A percentile compares a stretch with the other conserved stretches of the same genome.
Conservation (phyloP, 2,329 filamentous ascomycete genomes). For the Beauveria rudraprayagi region DNA sequence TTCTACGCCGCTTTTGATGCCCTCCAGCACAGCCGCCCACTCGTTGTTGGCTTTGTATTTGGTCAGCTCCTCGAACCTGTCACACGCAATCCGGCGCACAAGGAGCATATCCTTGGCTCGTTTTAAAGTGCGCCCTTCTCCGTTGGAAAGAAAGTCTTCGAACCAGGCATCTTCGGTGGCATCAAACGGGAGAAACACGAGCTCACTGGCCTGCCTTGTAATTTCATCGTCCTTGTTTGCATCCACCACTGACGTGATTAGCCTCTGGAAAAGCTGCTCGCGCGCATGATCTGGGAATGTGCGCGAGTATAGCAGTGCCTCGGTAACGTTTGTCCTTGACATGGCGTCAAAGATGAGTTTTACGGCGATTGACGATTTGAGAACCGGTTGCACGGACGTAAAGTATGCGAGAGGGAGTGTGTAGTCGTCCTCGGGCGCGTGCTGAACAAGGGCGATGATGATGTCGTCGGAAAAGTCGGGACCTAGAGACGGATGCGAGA, state of each 20-base stretch:
- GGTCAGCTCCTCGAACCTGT: conserved; percentile 43
- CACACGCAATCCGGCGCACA: conserved; percentile 63
- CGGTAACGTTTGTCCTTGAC: conserved; percentile 56
- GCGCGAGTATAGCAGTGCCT: conserved; percentile 67
- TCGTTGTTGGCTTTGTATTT: conserved; percentile 35
- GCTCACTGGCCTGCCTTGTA: conserved; percentile 54
- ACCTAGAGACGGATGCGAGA: conserved; percentile 71
- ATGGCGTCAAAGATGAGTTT: conserved; percentile 63
- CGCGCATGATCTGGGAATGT: conserved; percentile 54
- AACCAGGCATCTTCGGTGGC: conserved; percentile 66
- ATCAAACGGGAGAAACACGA: conserved; percentile 67
- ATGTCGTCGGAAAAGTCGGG: conserved; percentile 82
- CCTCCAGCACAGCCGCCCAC: conserved; percentile 44
- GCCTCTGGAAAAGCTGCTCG: conserved; percentile 55
- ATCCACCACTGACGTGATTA: conserved; percentile 53
- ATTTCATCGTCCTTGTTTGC: conserved; percentile 28
- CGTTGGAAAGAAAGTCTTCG: conserved; percentile 56
- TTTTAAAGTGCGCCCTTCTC: conserved; percentile 55
- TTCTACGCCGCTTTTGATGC: conserved; percentile 38
- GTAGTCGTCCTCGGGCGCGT: conserved; percentile 51
- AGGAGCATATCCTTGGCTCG: conserved; percentile 65
- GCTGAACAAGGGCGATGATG: conserved; percentile 57
- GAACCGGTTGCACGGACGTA: conserved; percentile 62
- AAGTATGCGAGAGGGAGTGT: conserved; percentile 69
- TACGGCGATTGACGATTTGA: conserved; percentile 56